Evolutionary conservation across 176 grass and related monocot species (phyloP).

Genomic region (Triticum dicoccoides): DNA sequence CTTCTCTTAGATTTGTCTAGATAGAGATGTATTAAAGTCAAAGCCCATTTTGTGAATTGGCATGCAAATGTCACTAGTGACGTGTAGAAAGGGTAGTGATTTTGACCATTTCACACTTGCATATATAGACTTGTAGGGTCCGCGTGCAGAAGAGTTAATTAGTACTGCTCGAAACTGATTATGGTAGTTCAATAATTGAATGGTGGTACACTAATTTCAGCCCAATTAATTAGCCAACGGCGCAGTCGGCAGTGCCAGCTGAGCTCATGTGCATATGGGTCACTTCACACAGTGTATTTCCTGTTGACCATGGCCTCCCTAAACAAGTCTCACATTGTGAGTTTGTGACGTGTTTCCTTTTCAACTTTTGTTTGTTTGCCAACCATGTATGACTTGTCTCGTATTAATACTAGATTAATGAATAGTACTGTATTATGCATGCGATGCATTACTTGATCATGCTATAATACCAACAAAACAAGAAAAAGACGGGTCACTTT

Average conservation of each 20-base stretch:
- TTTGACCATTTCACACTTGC: neutral
- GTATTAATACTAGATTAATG: no score
- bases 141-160: neutral
- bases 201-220: neutral
- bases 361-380: no score
- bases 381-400: no score
- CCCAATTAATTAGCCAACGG: neutral
- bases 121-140: neutral
- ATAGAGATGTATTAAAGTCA: no score
- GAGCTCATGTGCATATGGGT: neutral
- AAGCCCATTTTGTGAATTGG: neutral
- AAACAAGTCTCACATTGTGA: neutral
- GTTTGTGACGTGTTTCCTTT: no score
- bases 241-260: neutral
- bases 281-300: slow-evolving; percentile 17
- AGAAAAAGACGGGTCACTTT: no score
- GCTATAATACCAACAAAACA: no score
- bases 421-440: neutral
- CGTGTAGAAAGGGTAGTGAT: neutral
- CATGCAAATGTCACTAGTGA: neutral
- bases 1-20: no score
- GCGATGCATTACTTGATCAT: neutral
- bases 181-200: neutral
- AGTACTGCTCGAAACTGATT: neutral
- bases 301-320: slow-evolving; percentile 10